Evolutionary conservation across 2,329 filamentous ascomycete genomes (phyloP).

Genomic region (Oidium heveae): DNA sequence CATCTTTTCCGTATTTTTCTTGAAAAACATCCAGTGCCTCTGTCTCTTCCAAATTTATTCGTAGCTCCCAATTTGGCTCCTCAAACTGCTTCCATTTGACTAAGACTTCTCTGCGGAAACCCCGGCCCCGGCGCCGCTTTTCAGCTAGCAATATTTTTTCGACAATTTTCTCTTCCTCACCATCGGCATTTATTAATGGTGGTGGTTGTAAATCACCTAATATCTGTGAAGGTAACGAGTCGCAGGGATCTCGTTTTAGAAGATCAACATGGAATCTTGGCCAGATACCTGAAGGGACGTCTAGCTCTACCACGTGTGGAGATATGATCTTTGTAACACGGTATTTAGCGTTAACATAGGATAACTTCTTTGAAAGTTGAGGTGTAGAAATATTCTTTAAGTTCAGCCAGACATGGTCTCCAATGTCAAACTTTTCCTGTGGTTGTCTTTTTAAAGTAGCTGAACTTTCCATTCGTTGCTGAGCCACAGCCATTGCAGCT

Average conservation of each 20-base stretch:
- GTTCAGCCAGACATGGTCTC: background rate
- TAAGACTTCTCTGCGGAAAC: background rate
- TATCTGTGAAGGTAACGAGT: background rate
- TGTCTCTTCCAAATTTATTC: background rate
- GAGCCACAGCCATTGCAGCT: background rate
- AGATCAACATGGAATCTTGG: background rate
- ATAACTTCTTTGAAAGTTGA: background rate
- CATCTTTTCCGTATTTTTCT: background rate
- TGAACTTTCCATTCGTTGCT: background rate
- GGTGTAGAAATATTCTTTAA: background rate
- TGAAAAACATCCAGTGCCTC: background rate
- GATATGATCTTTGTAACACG: background rate
- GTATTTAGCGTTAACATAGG: background rate
- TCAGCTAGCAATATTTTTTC: background rate
- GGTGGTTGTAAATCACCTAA: background rate
- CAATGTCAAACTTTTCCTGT: background rate
- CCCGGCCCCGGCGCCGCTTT: background rate
- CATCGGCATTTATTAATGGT: background rate
- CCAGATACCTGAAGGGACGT: background rate
- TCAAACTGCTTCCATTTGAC: background rate
- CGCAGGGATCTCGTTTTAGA: background rate
- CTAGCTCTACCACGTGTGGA: background rate
- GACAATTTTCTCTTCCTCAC: background rate
- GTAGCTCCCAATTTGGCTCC: background rate
- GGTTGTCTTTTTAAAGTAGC: background rate